Conservation (phyloP, 2,329 filamentous ascomycete species). For the Chalara sp. region DNA sequence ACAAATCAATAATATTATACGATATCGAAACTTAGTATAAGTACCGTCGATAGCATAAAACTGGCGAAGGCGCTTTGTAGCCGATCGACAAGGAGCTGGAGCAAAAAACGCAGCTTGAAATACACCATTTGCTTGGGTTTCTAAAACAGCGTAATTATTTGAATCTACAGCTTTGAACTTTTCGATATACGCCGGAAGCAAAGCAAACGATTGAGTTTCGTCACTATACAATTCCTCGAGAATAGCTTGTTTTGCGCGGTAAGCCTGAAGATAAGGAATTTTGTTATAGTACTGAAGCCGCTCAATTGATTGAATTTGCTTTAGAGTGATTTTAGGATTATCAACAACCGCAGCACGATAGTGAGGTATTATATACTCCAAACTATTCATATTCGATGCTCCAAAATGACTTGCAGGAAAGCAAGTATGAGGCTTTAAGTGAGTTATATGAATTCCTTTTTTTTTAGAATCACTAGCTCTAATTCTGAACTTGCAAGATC, state of each 20-base stretch:
- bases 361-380: neutral
- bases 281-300: neutral
- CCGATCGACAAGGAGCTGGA: neutral
- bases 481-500: neutral
- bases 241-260: neutral
- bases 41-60: neutral
- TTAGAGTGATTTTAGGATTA: neutral
- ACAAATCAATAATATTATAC: neutral
- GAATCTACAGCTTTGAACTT: neutral
- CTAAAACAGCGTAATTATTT: neutral
- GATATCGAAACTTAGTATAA: neutral
- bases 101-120: neutral
- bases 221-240: neutral
- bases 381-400: neutral
- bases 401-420: neutral
- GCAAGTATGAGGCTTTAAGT: neutral
- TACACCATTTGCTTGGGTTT: neutral
- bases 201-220: slow-evolving; percentile 1
- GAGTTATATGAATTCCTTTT: neutral
- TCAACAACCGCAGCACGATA: neutral
- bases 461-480: neutral
- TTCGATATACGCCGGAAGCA: neutral
- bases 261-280: neutral
- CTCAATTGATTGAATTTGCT: slow-evolving; percentile 1
- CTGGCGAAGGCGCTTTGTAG: neutral